Percentiles rank a stretch among this genome's conserved stretches.
phyloP scores from a whole-genome alignment of 1,139 yeast genomes.

The Debaryomyces psychrophilus region DNA sequence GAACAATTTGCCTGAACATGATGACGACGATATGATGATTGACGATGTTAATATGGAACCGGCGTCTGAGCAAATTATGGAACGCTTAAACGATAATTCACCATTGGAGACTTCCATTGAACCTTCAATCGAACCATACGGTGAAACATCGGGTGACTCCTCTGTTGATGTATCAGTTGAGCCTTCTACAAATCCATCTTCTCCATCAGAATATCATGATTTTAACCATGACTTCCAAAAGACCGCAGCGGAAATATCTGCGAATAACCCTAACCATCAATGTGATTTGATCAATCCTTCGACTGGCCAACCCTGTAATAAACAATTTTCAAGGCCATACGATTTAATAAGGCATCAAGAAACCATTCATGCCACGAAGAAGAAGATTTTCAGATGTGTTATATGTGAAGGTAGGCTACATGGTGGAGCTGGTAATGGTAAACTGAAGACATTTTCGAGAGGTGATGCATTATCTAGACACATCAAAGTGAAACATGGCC shows the following conservation, averaged over 20 bases:
- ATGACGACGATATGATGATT: slow-evolving; percentile 16
- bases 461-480: slow-evolving; percentile 55
- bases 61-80: not conserved
- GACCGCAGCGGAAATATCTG: slow-evolving; percentile 29
- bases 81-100: slow-evolving; percentile 4
- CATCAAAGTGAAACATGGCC: slow-evolving; percentile 52
- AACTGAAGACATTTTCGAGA: slow-evolving; percentile 55
- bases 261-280: slow-evolving; percentile 40
- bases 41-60: slow-evolving; percentile 13
- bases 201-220: slow-evolving; percentile 5
- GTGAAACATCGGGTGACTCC: not conserved
- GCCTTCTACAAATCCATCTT: slow-evolving; percentile 7
- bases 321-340: slow-evolving; percentile 52
- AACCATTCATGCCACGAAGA: slow-evolving; percentile 52
- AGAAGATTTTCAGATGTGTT: slow-evolving; percentile 53
- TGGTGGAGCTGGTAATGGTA: slow-evolving; percentile 60
- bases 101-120: slow-evolving; percentile 10
- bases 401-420: slow-evolving; percentile 52
- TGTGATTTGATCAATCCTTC: slow-evolving; percentile 61
- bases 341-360: slow-evolving; percentile 55
- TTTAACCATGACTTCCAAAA: slow-evolving; percentile 12
- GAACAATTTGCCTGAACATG: slow-evolving; percentile 9
- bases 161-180: not conserved
- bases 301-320: slow-evolving; percentile 47
- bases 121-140: not conserved